Percentiles rank a stretch among this genome's conserved stretches.
Evolutionary conservation across 352 stramenopile genomes (phyloP).

Genomic region (Pythium rhizo-oryzae): DNA sequence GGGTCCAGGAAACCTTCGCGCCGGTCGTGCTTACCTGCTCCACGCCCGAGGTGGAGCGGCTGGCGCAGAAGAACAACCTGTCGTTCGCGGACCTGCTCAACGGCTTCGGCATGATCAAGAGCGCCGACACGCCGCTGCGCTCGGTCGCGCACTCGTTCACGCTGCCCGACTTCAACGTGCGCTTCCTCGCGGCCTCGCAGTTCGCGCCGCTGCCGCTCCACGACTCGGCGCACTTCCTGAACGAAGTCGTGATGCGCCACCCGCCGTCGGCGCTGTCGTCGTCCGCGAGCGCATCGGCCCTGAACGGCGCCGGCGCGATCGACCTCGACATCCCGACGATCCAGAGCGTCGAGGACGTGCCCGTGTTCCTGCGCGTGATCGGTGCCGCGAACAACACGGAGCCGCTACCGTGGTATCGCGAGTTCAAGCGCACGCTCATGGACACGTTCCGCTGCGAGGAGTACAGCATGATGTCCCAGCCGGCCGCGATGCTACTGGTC

Average conservation of each 20-base stretch:
- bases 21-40: constrained; percentile 83
- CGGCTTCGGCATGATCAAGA: constrained; percentile 60
- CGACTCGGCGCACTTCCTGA: constrained; percentile 64
- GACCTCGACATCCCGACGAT: constrained; percentile 71
- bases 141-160: constrained; percentile 73
- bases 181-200: constrained; percentile 62
- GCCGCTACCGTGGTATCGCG: constrained; percentile 77
- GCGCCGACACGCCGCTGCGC: constrained; percentile 71
- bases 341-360: constrained; percentile 59
- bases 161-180: constrained; percentile 73
- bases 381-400: constrained; percentile 47
- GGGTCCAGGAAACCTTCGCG: constrained; percentile 79
- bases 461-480: constrained; percentile 74
- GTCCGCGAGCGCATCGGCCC: constrained; percentile 12
- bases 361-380: constrained; percentile 64
- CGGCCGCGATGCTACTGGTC: constrained; percentile 73
- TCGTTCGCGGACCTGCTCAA: constrained; percentile 75
- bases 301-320: constrained; percentile 29
- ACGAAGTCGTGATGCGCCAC: constrained; percentile 59
- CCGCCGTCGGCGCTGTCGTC: constrained; percentile 34
- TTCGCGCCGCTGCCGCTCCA: constrained; percentile 49
- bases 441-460: constrained; percentile 87
- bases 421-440: constrained; percentile 79
- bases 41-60: constrained; percentile 75
- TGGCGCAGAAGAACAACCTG: constrained; percentile 85